Base-by-base conservation (phyloP, 1,139 yeast genomes). In the Kodamaea anthophila region DNA sequence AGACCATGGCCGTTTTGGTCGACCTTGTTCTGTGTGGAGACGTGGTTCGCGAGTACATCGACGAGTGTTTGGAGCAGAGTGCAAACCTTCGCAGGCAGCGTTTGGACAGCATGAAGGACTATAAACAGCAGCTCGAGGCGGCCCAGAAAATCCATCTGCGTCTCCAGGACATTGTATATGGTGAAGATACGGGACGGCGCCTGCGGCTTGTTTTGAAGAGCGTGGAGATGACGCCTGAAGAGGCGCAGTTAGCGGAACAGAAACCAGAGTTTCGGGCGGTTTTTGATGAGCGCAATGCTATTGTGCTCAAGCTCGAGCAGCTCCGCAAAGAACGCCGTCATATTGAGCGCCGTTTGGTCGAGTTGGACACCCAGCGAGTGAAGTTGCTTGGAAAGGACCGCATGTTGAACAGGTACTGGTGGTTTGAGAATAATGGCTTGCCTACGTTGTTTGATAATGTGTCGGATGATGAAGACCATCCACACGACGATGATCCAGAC, bases 371-470 rank as follows among this genome's bases (percentile, higher is more conserved):
- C 38, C 96, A 87, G 51, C 60, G 98, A 36, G 70, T 87, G 25
- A 74, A 74, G 36, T 65, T 76, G 29, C 59, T 91, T 16, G 99
- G 99, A 4, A 72, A 77, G 40, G 99, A 91, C 52, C 65, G 95
- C 32, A 72, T 74, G 38, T 86, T 65, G 51, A 93, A 91, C 56
- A 66, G 91, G 41, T 91, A 88, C 53, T 93, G 95, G 94, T 91
- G 96, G 96, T 78, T 88, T 49, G 97, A 91, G 49, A 69, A 73
- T 40, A 81, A 81, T 47, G 97, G 97, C 0, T 64, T 85, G 33
- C 85, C 87, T 5, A 73, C 73, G 13, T 53, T 74, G 26, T 72
- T 65, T 30, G 65, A 70, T 21, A 54, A 60, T 25, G 51, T 58
- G 8, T 53, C 51, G 15, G 57, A 47, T 14, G 63, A 54, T n/a